Conservation (phyloP, 2,329 filamentous ascomycete species). For the Microascus cirrosus region DNA sequence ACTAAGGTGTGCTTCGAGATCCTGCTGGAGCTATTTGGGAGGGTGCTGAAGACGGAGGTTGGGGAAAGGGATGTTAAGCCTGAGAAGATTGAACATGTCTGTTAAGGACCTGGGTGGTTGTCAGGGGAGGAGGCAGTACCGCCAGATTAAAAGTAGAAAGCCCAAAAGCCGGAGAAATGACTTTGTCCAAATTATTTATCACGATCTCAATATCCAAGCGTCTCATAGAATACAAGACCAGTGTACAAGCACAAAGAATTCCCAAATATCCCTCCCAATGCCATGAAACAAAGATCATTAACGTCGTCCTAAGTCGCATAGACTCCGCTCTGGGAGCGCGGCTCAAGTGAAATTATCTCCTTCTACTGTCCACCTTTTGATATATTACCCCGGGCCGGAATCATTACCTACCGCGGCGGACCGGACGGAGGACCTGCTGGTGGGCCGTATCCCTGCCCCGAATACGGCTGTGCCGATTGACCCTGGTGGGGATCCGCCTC, state of each 20-base stretch:
- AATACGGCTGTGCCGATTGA: neutral
- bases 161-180: no score
- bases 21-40: constrained; percentile 72
- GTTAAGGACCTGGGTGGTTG: constrained; percentile 26
- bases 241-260: neutral
- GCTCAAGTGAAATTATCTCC: neutral
- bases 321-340: neutral
- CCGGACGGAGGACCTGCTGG: neutral
- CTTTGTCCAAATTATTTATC: no score
- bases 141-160: no score
- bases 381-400: neutral
- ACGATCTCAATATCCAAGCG: neutral
- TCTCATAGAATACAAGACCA: neutral
- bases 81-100: constrained; percentile 60
- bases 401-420: neutral
- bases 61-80: constrained; percentile 53
- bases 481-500: neutral
- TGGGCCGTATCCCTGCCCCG: neutral
- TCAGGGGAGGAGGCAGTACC: no score
- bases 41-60: constrained; percentile 68
- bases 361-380: neutral
- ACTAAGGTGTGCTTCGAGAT: constrained; percentile 86
- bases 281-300: neutral
- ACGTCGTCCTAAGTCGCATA: neutral
- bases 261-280: neutral